These are phyloP conservation scores for Hanseniaspora uvarum DNA, from an alignment of 1,139 yeast species.

Conservation along the genomic window DNA sequence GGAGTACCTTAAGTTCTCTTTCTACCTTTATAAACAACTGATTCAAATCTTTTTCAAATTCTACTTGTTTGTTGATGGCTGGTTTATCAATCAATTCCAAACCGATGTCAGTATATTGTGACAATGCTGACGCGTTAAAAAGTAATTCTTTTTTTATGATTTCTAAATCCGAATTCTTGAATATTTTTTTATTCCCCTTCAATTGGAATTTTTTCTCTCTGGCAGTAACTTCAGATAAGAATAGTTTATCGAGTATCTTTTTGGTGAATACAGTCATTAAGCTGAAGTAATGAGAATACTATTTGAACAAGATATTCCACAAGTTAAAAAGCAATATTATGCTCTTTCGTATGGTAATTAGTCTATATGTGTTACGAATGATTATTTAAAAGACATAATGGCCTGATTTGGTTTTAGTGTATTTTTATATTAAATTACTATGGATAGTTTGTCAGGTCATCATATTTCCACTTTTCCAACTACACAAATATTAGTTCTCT, in stretches of 20 bases:
- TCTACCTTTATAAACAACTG: conserved; percentile 2
- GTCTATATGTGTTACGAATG: not conserved
- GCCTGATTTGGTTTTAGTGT: not conserved
- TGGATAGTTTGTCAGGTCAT: not conserved
- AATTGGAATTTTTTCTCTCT: not conserved
- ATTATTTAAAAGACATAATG: not conserved
- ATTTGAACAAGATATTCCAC: not conserved
- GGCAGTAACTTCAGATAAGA: not conserved
- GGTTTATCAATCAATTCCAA: not conserved
- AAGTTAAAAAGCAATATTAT: not conserved
- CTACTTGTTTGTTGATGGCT: not conserved
- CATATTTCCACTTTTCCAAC: not conserved
- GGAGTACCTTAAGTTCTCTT: not conserved
- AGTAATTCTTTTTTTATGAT: conserved; percentile 4
- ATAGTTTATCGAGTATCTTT: not conserved
- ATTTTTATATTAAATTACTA: too few species aligned
- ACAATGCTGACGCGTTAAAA: not conserved
- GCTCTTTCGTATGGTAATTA: not conserved
- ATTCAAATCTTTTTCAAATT: not conserved
- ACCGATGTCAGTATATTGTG: not conserved
- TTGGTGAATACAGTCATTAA: not conserved
- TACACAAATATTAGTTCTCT: not conserved
- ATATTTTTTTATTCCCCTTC: conserved; percentile 1
- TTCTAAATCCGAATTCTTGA: conserved; percentile 16
- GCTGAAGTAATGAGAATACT: not conserved